Evolutionary conservation across 768 basidiomycete genomes (phyloP), one percentile per base, ranked within the genome.

Genomic region (Amanita rubescens): DNA sequence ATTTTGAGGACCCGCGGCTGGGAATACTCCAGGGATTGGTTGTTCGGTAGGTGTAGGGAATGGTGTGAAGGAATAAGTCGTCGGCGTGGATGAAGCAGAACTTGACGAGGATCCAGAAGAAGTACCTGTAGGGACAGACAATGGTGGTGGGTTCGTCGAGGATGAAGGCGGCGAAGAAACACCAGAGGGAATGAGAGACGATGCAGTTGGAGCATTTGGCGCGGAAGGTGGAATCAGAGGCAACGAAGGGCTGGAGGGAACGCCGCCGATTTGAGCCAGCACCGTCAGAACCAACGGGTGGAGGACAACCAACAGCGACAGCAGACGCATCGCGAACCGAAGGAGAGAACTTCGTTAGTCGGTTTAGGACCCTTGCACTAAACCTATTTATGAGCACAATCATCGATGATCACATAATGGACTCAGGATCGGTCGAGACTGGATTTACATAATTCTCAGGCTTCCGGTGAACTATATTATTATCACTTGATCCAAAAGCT

Each of bases 31-130:
- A 0, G 78, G 72, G 47, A 80, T 66, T 6, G 86, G 74, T 0
- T 68, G 59, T 51, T 80, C 75, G 0, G 79, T 76, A 14, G 86
- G 83, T 12, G 78, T 72, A 1, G 85, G 82, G 71, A 78, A 85
- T 3, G 83, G 76, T 11, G 75, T 67, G 71, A 87, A 85, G 1
- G 74, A 58, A 50, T 72, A 71, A 34, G 34, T 43, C 1, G 52
- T 34, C 12, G 25, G 25, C n/a, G 24, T 38, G 3, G 42, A 22
- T 9, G 41, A 9, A 1, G 27, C 7, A 33, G 51, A 41, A 15
- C 14, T 32, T 8, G 37, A 32, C 35, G 49, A 27, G 9, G 38
- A 15, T 17, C 19, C 20, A 25, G 33, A 19, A 8, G 38, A 17
- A 44, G 11, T 0, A 2, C 12, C 17, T 43, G 51, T 51, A 25